Conservation (phyloP, 164 flowering plant species). For the Echeveria elegans region DNA sequence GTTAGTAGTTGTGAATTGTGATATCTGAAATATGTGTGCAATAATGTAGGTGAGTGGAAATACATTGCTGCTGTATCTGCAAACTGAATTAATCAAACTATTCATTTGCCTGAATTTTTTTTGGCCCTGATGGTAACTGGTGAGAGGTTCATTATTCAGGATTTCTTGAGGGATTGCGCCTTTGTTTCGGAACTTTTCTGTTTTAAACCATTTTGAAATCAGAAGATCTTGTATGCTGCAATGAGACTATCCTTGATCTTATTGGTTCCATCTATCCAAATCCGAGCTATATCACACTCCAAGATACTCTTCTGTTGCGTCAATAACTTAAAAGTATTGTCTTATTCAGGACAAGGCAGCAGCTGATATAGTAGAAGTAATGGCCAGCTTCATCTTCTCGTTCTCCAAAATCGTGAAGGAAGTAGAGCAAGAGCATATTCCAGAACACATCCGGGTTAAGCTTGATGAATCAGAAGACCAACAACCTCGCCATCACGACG, state of each 20-base stretch:
- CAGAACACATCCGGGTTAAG: slow-evolving; percentile 55
- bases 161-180: too few species aligned
- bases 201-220: background rate
- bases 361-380: slow-evolving; percentile 52
- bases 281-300: background rate
- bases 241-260: background rate
- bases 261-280: background rate
- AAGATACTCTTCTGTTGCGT: background rate
- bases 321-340: background rate
- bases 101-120: background rate
- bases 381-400: slow-evolving; percentile 49
- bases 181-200: background rate
- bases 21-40: too few species aligned
- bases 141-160: too few species aligned
- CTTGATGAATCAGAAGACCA: slow-evolving; percentile 36
- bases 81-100: too few species aligned
- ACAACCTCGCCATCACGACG: background rate
- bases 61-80: too few species aligned
- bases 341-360: slow-evolving; percentile 53
- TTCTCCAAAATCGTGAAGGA: slow-evolving; percentile 48
- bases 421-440: slow-evolving; percentile 51
- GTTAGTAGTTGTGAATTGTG: too few species aligned
- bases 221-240: background rate
- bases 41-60: too few species aligned
- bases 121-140: background rate